Conservation (phyloP, 139 green algal genomes). For the Desmodesmus armatus region DNA sequence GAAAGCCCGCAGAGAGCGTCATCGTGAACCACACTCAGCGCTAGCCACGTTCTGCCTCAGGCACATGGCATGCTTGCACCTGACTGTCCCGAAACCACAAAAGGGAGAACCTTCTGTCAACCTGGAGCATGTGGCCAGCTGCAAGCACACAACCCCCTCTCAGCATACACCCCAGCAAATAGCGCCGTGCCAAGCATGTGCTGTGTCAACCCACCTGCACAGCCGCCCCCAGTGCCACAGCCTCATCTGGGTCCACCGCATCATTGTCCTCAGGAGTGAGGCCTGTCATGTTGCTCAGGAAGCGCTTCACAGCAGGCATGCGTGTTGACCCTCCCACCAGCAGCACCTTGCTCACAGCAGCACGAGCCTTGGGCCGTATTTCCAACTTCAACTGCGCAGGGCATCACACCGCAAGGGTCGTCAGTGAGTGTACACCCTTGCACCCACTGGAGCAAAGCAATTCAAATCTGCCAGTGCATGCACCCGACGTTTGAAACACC, state of each 20-base stretch:
- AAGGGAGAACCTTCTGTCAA: too few relatives aligned
- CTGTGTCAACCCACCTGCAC: slow-evolving; percentile 64
- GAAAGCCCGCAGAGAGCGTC: too few relatives aligned
- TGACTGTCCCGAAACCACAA: too few relatives aligned
- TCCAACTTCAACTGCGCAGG: slow-evolving; percentile 58
- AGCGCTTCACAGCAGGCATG: slow-evolving; percentile 81
- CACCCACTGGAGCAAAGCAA: neutral
- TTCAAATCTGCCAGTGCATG: too few relatives aligned
- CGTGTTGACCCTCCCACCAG: slow-evolving; percentile 90
- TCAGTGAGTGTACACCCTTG: neutral
- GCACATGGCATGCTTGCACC: too few relatives aligned
- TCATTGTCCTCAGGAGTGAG: slow-evolving; percentile 54
- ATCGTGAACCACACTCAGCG: too few relatives aligned
- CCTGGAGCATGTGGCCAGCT: too few relatives aligned
- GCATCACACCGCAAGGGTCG: neutral
- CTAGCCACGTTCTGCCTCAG: too few relatives aligned
- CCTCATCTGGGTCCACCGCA: slow-evolving; percentile 85
- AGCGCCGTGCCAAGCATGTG: too few relatives aligned
- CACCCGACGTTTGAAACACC: too few relatives aligned
- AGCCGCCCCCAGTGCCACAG: slow-evolving; percentile 88
- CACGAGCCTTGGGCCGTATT: slow-evolving; percentile 75
- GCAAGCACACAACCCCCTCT: too few relatives aligned
- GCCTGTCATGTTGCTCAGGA: slow-evolving; percentile 91
- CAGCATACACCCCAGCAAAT: too few relatives aligned
- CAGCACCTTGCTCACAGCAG: slow-evolving; percentile 77